A percentile compares a stretch with the other conserved stretches of the same genome.
These are phyloP conservation scores for Paralagenidium karlingii DNA, from an alignment of 352 stramenopile genomes.

Conservation along the genomic window DNA sequence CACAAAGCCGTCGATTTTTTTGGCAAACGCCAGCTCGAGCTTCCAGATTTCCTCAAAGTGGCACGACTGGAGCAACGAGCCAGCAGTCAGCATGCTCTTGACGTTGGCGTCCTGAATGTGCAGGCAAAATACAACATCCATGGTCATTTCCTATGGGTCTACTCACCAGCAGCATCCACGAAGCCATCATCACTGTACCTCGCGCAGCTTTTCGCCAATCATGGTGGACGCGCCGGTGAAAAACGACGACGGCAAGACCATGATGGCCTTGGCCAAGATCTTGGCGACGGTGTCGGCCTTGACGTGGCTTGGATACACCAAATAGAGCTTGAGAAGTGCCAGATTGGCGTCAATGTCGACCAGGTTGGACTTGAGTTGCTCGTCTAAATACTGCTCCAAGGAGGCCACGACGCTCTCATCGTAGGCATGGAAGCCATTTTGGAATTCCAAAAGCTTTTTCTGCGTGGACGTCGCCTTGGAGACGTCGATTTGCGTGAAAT, in stretches of 20 bases:
- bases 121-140: conserved; percentile 5
- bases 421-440: conserved; percentile 33
- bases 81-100: conserved; percentile 29
- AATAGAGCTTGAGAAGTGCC: conserved; percentile 74
- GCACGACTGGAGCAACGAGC: conserved; percentile 66
- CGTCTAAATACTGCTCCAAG: conserved; percentile 56
- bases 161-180: background rate
- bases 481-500: conserved; percentile 30
- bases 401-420: conserved; percentile 26
- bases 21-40: conserved; percentile 37
- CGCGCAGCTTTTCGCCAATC: conserved; percentile 48
- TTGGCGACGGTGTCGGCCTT: conserved; percentile 50
- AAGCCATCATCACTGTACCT: conserved; percentile 17
- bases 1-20: conserved; percentile 52
- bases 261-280: conserved; percentile 62
- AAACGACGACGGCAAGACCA: conserved; percentile 50
- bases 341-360: conserved; percentile 70
- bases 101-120: conserved; percentile 41
- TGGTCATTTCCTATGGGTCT: background rate
- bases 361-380: conserved; percentile 46
- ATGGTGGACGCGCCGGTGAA: conserved; percentile 64
- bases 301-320: conserved; percentile 41
- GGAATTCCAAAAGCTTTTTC: conserved; percentile 34
- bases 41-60: conserved; percentile 79
- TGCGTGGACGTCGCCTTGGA: conserved; percentile 28